Evolutionary conservation across 768 basidiomycete genomes (phyloP).

Genomic region (Suillus occidentalis): DNA sequence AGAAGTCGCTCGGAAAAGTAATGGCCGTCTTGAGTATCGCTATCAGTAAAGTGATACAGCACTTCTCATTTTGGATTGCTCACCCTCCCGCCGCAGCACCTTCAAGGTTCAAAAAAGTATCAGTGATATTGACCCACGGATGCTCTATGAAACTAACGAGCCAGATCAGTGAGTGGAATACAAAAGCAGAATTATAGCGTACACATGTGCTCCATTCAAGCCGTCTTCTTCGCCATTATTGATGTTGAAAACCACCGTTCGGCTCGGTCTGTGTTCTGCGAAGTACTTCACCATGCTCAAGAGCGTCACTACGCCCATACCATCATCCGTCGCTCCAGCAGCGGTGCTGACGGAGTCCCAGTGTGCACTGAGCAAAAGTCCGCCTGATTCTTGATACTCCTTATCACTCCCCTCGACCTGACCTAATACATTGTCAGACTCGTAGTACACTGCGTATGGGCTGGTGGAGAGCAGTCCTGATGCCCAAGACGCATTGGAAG

Average conservation of each 20-base stretch:
- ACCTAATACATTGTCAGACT: conserved; percentile 59
- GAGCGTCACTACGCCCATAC: conserved; percentile 68
- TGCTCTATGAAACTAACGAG: conserved; percentile 62
- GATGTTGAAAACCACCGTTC: conserved; percentile 77
- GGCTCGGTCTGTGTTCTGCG: conserved; percentile 45
- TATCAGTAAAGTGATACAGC: conserved; percentile 4
- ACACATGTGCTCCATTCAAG: conserved; percentile 71
- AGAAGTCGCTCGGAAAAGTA: conserved; percentile 73
- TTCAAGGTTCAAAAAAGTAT: conserved; percentile 79
- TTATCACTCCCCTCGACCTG: conserved; percentile 54
- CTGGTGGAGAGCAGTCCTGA: conserved; percentile 15
- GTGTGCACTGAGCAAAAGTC: conserved; percentile 76
- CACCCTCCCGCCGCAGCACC: conserved; percentile 81
- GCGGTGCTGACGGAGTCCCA: conserved; percentile 80
- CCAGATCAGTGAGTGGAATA: neutral
- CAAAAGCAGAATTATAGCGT: conserved; percentile 22
- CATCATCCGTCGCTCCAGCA: conserved; percentile 75
- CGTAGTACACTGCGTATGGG: conserved; percentile 49
- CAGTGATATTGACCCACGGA: conserved; percentile 66
- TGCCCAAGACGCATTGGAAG: conserved; percentile 51
- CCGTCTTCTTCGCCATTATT: conserved; percentile 87
- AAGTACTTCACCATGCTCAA: conserved; percentile 64
- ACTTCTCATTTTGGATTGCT: conserved; percentile 14
- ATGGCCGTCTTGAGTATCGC: conserved; percentile 48
- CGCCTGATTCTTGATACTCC: conserved; percentile 33